Evolutionary conservation across 2,329 filamentous ascomycete genomes (phyloP).

Genomic region (Monosporascus sp.): DNA sequence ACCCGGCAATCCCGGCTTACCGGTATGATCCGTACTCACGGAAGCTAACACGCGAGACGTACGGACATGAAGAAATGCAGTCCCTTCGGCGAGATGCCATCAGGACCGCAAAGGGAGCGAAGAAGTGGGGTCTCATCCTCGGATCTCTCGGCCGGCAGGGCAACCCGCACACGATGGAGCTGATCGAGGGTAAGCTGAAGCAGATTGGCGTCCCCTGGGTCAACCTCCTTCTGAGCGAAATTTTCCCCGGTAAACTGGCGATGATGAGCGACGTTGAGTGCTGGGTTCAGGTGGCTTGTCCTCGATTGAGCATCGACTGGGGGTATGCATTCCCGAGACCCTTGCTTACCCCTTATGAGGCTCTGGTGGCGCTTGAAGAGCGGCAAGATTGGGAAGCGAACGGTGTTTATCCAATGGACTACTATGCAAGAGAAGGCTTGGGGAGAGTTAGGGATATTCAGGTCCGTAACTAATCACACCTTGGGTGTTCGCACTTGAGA

Average conservation of each 20-base stretch:
- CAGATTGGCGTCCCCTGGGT: constrained; percentile 73
- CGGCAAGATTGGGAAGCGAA: constrained; percentile 66
- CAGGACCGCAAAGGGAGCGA: constrained; percentile 65
- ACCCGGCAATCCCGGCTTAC: constrained; percentile 84
- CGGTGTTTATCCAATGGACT: constrained; percentile 93
- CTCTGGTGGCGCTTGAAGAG: constrained; percentile 79
- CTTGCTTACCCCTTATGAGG: constrained; percentile 90
- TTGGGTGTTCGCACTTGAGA: too few relatives aligned
- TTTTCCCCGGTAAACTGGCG: constrained; percentile 91
- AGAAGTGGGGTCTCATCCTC: constrained; percentile 92
- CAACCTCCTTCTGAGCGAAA: constrained; percentile 85
- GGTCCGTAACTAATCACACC: constrained; percentile 13
- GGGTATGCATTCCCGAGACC: constrained; percentile 91
- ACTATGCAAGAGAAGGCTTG: constrained; percentile 87
- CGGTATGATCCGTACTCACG: constrained; percentile 95
- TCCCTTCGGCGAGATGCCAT: constrained; percentile 75
- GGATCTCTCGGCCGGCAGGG: constrained; percentile 90
- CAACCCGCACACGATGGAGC: constrained; percentile 84
- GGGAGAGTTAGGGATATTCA: constrained; percentile 62
- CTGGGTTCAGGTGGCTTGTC: constrained; percentile 98
- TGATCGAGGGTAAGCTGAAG: constrained; percentile 75
- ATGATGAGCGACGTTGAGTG: constrained; percentile 93
- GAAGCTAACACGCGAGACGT: constrained; percentile 84
- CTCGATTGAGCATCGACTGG: constrained; percentile 97
- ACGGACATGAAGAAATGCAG: constrained; percentile 90